Base-by-base conservation (phyloP, 1,284 basidiomycete species). In the Tremellales sp. region DNA sequence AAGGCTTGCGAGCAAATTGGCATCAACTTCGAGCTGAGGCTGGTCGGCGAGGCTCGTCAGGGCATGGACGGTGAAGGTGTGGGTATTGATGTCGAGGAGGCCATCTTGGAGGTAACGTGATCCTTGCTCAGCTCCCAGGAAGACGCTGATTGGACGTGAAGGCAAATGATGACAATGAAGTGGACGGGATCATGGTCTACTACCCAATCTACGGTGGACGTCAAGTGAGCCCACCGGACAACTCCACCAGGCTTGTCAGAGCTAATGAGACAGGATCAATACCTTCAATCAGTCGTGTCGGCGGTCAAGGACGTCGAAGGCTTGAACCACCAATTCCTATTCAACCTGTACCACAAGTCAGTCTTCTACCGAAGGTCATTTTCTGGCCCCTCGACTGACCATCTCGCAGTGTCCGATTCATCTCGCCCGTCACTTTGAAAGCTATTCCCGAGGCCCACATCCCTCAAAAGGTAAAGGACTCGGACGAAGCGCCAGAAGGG, bases 141-240 rank as follows among this genome's bases (percentile, higher is more conserved):
- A 33, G 29, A 33, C 29, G 10, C n/a, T 33, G 10, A 33, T 10
- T 33, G 29, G 41, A 46, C 26, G 21, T 27, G 4, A 24, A 70
- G 66, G 87, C 91, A 19, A 97, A 97, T 67, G 88, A 89, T 56
- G 89, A 96, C 68, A 77, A 79, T 21, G 79, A 78, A 53, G 83
- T 96, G 6, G 84, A 96, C 75, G 93, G 93, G n/a, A 91, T 97
- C 67, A 94, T 97, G 92, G 92, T 96, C 24, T 97, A 96, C 75
- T 94, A 88, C 72, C 90, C 90, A 10, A 91, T 93, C 58, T 92
- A 87, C 68, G 90, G 89, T 26, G 82, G 79, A 40, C 84, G 84
- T 58, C 89, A 90, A 81, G 87, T 66, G 27, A 29, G 62, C 86
- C 58, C 10, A 22, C 13, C n/a, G n/a, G n/a, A 17, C 29, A 35